Evolutionary conservation across 2,329 filamentous ascomycete genomes (phyloP), one percentile per base, ranked within the genome.

Genomic region (Paecilomyces formosus): DNA sequence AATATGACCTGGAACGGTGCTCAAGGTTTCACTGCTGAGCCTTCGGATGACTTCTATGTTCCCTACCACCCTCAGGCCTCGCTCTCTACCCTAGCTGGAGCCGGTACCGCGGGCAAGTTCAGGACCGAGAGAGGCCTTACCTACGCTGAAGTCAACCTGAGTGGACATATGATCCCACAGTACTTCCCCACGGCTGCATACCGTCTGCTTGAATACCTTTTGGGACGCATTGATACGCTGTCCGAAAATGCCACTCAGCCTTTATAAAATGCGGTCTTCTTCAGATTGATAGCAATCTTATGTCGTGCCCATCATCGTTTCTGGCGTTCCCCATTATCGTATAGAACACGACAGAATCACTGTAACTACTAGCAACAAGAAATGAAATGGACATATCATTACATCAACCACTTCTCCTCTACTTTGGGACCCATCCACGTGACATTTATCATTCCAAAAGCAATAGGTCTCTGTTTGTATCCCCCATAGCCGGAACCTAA

Each of bases 1-100:
- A 92, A 92, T 76, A 90, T 92, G 85, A 92, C 88, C 0, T 93
- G 86, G 85, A 84, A 84, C 58, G 89, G 88, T 3, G 70, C 79
- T 51, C 83, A 88, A 55, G 90, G 89, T 0, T 92, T 93, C 78
- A 82, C 86, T 62, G 69, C 72, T 1, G 72, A 75, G 0, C 89
- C 89, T 0, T 70, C 69, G 1, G 80, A 85, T 55, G 84, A 85
- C 1, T 86, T 90, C 67, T 90, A 70, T 55, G 61, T 64, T 3
- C 59, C 62, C 3, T 64, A 69, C 9, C 68, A 66, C 5, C 83
- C 85, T 1, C 81, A 82, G 31, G 80, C 91, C 57, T 79, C 83
- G 45, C 68, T 87, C 11, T 77, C 81, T 0, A 88, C 89, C 0
- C 87, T 92, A 18, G 83, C 85, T 0, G 88, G 81, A 0, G 78